Percentiles rank a stretch among this genome's conserved stretches.
phyloP scores from a whole-genome alignment of 805 yeast genomes.

The Wickerhamomyces pijperi region DNA sequence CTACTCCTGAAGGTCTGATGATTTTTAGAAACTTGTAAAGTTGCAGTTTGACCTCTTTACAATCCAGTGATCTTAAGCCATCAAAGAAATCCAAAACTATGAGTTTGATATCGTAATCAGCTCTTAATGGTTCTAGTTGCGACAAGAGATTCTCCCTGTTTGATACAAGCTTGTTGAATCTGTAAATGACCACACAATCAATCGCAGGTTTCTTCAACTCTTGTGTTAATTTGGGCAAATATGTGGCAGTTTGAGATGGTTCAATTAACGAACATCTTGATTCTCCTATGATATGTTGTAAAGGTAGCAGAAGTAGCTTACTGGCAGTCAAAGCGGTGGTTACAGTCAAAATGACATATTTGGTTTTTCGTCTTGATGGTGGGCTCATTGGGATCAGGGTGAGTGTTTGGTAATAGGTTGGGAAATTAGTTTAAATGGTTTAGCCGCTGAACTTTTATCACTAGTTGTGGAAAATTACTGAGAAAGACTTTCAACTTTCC shows the following conservation, averaged over 20 bases:
- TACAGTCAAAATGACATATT: background rate
- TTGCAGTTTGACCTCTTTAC: background rate
- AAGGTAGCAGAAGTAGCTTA: background rate
- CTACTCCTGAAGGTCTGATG: background rate
- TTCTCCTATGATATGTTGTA: background rate
- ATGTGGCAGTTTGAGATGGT: background rate
- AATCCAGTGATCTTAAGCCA: too few relatives aligned
- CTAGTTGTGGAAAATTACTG: too few relatives aligned
- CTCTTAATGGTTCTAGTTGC: background rate
- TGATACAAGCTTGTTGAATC: background rate
- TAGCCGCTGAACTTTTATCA: too few relatives aligned
- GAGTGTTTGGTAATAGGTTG: too few relatives aligned
- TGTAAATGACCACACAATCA: background rate
- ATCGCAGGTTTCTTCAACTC: background rate
- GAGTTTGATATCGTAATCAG: background rate
- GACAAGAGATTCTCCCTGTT: background rate
- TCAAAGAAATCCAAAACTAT: background rate
- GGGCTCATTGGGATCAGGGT: too few relatives aligned
- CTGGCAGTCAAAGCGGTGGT: background rate
- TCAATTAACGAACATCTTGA: background rate
- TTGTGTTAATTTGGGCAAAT: background rate
- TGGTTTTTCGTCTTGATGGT: too few relatives aligned
- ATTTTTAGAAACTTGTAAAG: too few relatives aligned
- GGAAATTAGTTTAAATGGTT: too few relatives aligned
- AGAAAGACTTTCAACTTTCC: too few relatives aligned